Conservation (phyloP, 2,329 filamentous ascomycete genomes). For the Mariannaea elegans region DNA sequence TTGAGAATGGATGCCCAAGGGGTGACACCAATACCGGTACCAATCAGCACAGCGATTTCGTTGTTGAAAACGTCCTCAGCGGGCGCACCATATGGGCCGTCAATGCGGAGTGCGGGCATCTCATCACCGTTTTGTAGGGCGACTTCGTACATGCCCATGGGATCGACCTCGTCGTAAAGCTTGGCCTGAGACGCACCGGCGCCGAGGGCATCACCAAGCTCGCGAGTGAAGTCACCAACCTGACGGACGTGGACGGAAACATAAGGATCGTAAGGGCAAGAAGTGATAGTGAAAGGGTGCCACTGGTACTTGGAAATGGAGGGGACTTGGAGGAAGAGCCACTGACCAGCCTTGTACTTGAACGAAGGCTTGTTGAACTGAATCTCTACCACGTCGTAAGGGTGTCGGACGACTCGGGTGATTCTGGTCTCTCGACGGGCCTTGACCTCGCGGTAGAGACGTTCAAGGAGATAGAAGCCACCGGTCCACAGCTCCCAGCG, state of each 20-base stretch:
- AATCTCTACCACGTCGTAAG: slow-evolving; percentile 96
- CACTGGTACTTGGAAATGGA: slow-evolving; percentile 90
- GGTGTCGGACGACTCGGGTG: slow-evolving; percentile 92
- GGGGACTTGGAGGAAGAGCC: slow-evolving; percentile 95
- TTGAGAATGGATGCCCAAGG: slow-evolving; percentile 90
- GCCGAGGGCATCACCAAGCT: slow-evolving; percentile 95
- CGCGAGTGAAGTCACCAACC: slow-evolving; percentile 93
- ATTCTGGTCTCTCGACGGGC: slow-evolving; percentile 87
- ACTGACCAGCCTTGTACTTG: slow-evolving; percentile 98
- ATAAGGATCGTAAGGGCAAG: slow-evolving; percentile 94
- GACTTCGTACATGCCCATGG: slow-evolving; percentile 97
- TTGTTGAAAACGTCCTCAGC: slow-evolving; percentile 98
- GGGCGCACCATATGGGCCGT: slow-evolving; percentile 95
- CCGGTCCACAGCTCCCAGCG: slow-evolving; percentile 93
- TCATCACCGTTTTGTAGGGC: slow-evolving; percentile 91
- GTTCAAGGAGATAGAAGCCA: slow-evolving; percentile 85
- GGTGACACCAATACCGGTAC: slow-evolving; percentile 87
- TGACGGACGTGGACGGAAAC: slow-evolving; percentile 94
- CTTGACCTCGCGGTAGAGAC: slow-evolving; percentile 90
- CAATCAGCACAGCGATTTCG: slow-evolving; percentile 86
- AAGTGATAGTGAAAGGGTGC: slow-evolving; percentile 99
- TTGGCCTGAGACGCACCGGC: slow-evolving; percentile 88
- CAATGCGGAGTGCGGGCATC: slow-evolving; percentile 90
- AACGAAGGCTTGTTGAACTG: slow-evolving; percentile 97
- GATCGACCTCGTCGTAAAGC: slow-evolving; percentile 89